Evolutionary conservation across 1,139 yeast genomes (phyloP).

Genomic region (Protomyces inouyei): DNA sequence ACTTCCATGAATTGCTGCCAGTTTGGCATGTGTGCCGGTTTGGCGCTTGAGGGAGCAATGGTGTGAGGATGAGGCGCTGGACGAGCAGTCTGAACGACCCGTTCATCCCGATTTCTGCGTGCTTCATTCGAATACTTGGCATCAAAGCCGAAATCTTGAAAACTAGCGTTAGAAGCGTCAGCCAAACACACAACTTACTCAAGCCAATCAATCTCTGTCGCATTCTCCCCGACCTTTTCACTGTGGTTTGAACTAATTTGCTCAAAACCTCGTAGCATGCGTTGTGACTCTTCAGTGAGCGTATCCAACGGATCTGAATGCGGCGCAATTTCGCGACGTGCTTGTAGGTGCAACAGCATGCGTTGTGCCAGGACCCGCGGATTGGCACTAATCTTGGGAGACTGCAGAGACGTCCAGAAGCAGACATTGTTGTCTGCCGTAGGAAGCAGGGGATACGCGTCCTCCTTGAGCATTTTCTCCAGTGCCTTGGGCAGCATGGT

Average conservation of each 20-base stretch:
- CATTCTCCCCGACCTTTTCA: background rate
- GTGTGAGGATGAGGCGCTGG: background rate
- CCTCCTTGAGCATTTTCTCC: background rate
- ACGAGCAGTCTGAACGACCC: background rate
- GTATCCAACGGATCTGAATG: background rate
- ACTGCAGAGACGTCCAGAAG: background rate
- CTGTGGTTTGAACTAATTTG: background rate
- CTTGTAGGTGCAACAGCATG: conserved; percentile 1
- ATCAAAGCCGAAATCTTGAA: background rate
- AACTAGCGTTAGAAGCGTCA: background rate
- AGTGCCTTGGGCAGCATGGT: conserved; percentile 1
- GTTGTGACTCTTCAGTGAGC: background rate
- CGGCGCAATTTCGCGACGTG: background rate
- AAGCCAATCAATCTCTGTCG: background rate
- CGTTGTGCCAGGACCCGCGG: conserved; percentile 3
- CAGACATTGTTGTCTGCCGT: background rate
- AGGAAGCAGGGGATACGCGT: conserved; percentile 1
- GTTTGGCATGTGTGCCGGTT: background rate
- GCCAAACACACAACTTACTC: background rate
- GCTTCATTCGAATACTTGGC: background rate
- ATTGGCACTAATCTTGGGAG: conserved; percentile 7
- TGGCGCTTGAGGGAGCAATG: too few species aligned
- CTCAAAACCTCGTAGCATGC: conserved; percentile 3
- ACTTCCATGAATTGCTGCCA: conserved; percentile 14
- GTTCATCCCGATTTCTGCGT: background rate